Evolutionary conservation across 176 grass and related monocot species (phyloP).

Genomic region (Metroxylon sagu): DNA sequence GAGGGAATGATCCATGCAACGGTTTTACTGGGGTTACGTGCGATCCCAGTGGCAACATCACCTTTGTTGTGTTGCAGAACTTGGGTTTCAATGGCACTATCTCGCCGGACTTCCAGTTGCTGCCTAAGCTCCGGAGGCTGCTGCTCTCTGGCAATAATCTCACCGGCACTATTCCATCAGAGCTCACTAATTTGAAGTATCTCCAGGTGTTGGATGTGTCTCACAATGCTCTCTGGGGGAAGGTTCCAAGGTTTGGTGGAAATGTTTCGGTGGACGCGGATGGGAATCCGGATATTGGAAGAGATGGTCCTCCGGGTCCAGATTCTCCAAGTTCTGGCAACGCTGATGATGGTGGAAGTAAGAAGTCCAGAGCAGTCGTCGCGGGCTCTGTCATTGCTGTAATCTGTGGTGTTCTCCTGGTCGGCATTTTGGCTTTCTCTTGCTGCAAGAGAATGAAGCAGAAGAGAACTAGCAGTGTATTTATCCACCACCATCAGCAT

Average conservation of each 20-base stretch:
- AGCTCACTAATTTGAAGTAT: slow-evolving; percentile 9
- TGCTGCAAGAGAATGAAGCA: background rate
- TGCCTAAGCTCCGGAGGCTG: slow-evolving; percentile 14
- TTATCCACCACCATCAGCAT: background rate
- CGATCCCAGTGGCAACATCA: slow-evolving; percentile 22
- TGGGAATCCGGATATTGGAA: slow-evolving; percentile 22
- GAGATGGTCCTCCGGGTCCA: background rate
- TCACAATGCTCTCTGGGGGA: slow-evolving; percentile 29
- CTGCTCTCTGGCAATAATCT: slow-evolving; percentile 34
- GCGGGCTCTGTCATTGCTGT: background rate
- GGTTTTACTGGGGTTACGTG: slow-evolving; percentile 24
- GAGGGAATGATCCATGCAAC: slow-evolving; percentile 28
- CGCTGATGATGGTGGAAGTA: background rate
- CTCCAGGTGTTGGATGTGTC: slow-evolving; percentile 32
- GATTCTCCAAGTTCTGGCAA: background rate
- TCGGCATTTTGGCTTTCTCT: background rate
- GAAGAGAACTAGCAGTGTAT: background rate
- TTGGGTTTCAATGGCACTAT: slow-evolving; percentile 28
- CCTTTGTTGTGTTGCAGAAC: slow-evolving; percentile 22
- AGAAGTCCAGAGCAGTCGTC: background rate
- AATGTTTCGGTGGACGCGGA: slow-evolving; percentile 13
- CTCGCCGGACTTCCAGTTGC: slow-evolving; percentile 16
- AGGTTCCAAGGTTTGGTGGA: slow-evolving; percentile 21
- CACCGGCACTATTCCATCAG: background rate
- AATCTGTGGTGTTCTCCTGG: background rate